Base-by-base conservation (phyloP, 73 alveolate species). In the Tetrahymena thermophila region DNA sequence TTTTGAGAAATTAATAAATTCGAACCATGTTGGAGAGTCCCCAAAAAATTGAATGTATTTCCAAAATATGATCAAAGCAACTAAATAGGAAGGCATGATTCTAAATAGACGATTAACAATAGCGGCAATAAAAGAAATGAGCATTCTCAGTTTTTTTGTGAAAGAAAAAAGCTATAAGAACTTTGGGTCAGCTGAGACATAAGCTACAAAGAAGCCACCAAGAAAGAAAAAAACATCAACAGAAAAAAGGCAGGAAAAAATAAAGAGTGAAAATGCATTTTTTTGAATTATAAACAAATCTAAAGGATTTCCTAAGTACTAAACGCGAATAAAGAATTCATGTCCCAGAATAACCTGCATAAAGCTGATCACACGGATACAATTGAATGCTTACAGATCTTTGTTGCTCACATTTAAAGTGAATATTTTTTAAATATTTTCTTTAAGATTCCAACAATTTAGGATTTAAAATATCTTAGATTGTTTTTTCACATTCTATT, bases 141-240 rank as follows among this genome's bases (percentile, higher is more conserved):
- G 21, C 56, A 55, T 13, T 94, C 94, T 40, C 10, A 83, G 13
- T 17, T 37, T n/a, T 34, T 89, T 89, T 23, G 56, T 94, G 35
- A 58, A 58, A 35, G 83, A 56, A 31, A 94, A 94, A 15, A 93
- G 21, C 19, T 34, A 34, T 13, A 93, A 83, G 25, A 56, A 58
- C 71, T 94, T 94, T 6, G 93, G 40, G 16, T 94, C 96, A 58
- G 85, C 85, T 35, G 89, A 58, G 21, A 94, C 96, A 34, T 57
- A 96, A 38, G 95, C 97, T 34, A 93, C 35, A 40, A 96, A 93
- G 84, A 96, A 94, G 28, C 97, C 97, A 11, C 97, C 97, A 23
- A 96, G 56, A 84, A 93, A 96, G 96, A 96, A 96, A 94, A 96
- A 96, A 13, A 95, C 43, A 84, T 96, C 97, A 0, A 96, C 97